A percentile compares a stretch with the other conserved stretches of the same genome.
Conservation (phyloP, 2,329 filamentous ascomycete genomes). For the Fusarium odoratissimum region DNA sequence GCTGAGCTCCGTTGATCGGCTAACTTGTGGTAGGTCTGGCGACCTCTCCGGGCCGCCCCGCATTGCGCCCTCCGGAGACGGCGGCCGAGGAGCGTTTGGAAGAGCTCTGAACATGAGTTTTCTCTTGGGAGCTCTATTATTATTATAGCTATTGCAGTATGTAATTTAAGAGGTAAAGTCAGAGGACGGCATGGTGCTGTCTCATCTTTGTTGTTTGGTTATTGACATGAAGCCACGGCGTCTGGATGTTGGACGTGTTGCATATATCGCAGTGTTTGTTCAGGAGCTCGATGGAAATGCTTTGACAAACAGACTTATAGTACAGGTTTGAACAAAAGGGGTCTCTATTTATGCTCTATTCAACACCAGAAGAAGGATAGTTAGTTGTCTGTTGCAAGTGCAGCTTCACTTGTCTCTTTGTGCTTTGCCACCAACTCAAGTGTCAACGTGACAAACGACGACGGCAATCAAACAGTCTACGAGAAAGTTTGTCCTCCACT, state of each 20-base stretch:
- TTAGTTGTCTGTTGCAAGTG: background rate
- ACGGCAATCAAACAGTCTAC: background rate
- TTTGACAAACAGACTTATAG: background rate
- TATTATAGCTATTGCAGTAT: background rate
- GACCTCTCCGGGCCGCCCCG: conserved; percentile 20
- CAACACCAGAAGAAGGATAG: conserved; percentile 9
- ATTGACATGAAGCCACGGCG: background rate
- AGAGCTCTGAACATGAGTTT: background rate
- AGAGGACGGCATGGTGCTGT: background rate
- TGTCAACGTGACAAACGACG: background rate
- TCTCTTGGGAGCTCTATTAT: background rate
- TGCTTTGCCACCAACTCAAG: background rate
- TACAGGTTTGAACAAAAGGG: background rate
- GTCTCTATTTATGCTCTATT: conserved; percentile 14
- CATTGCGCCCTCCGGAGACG: conserved; percentile 35
- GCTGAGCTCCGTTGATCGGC: conserved; percentile 42
- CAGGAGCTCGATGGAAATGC: background rate
- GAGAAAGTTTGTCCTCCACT: background rate
- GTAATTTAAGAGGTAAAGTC: background rate
- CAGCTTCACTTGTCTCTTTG: background rate
- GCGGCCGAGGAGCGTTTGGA: background rate
- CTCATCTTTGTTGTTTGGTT: background rate
- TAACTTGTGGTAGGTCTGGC: conserved; percentile 18
- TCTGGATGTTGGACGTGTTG: background rate
- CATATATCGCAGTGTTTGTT: background rate